Conservation (phyloP, 768 basidiomycete genomes). For the Saitozyma sp. region DNA sequence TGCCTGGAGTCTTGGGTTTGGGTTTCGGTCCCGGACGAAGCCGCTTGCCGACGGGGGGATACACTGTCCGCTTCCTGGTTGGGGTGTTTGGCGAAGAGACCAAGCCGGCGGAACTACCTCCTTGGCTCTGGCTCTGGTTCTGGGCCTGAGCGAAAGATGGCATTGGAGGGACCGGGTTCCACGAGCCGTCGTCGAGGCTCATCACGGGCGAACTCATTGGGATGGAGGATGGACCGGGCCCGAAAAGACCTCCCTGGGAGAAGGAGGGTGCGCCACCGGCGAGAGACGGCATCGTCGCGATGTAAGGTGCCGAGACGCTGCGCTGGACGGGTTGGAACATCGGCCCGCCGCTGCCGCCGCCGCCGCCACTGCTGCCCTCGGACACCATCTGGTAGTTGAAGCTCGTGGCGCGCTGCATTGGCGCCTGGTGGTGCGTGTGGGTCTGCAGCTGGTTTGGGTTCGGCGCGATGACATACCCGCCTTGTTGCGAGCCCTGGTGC, state of each 20-base stretch:
- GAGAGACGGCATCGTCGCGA: no score
- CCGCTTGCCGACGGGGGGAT: conserved; percentile 39
- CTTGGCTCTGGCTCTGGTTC: background rate
- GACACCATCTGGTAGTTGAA: background rate
- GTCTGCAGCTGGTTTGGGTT: background rate
- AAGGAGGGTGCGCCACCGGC: no score
- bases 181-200: background rate
- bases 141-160: background rate
- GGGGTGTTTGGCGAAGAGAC: conserved; percentile 5
- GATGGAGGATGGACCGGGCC: background rate
- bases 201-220: background rate
- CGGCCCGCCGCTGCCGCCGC: no score
- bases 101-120: conserved; percentile 7
- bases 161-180: background rate
- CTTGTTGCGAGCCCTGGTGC: no score
- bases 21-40: conserved; percentile 52
- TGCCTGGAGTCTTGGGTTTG: conserved; percentile 47
- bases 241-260: no score
- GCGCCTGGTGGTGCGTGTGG: background rate
- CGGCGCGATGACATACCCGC: no score
- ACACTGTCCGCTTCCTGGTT: conserved; percentile 24
- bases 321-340: no score
- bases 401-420: background rate
- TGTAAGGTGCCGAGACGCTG: no score
- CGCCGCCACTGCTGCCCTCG: background rate